phyloP scores from a whole-genome alignment of 108 stramenopile species.

The Nitzschia putrida region DNA sequence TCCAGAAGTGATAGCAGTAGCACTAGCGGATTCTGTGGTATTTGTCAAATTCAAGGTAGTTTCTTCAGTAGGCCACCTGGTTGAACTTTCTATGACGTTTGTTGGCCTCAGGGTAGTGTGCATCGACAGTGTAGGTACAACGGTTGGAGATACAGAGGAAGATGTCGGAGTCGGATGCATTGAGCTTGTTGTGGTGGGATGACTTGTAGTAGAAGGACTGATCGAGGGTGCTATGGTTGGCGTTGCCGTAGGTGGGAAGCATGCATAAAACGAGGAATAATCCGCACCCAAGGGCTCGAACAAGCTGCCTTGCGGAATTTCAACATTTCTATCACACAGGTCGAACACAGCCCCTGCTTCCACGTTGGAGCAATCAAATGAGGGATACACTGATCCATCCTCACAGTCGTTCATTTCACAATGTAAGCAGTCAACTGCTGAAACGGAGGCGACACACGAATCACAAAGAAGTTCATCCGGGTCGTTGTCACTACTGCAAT shows the following conservation, averaged over 20 bases:
- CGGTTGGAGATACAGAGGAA: not conserved
- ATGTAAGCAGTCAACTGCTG: not conserved
- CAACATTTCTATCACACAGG: not conserved
- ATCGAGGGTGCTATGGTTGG: not conserved
- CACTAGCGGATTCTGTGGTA: not conserved
- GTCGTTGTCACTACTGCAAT: slow-evolving; percentile 1
- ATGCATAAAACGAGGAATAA: too few species aligned
- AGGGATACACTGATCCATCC: not conserved
- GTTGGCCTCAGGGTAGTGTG: not conserved
- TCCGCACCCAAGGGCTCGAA: slow-evolving; percentile 2
- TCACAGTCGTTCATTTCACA: not conserved
- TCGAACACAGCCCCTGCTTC: slow-evolving; percentile 1
- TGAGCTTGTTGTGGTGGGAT: not conserved
- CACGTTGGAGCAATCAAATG: slow-evolving; percentile 7
- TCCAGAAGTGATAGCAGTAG: too few species aligned
- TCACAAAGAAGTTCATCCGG: not conserved
- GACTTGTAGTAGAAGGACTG: not conserved
- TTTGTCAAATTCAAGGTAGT: not conserved
- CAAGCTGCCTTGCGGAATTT: not conserved
- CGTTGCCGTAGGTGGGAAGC: not conserved
- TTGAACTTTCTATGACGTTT: not conserved
- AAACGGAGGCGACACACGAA: not conserved
- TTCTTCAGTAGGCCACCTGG: not conserved
- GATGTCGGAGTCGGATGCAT: not conserved
- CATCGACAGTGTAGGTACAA: not conserved